Conservation (phyloP, 768 basidiomycete species). For the Lyophyllum decastes region DNA sequence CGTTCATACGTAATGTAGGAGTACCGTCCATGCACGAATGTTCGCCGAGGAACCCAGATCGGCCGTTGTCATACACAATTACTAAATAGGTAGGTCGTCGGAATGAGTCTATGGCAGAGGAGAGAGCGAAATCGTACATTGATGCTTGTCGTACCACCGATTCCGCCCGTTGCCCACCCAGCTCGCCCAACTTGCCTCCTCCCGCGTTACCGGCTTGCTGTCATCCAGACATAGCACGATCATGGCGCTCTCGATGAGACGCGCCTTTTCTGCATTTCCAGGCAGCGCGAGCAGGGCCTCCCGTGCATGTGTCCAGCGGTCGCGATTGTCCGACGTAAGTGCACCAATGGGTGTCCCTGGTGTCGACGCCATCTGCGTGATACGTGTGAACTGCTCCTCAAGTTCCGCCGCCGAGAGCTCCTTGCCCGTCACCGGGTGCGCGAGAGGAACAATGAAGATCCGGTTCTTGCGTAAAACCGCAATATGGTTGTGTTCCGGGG, state of each 20-base stretch:
- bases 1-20: constrained; percentile 92
- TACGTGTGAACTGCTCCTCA: constrained; percentile 75
- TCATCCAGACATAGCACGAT: constrained; percentile 88
- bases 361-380: constrained; percentile 59
- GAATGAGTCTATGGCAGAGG: neutral
- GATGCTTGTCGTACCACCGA: constrained; percentile 96
- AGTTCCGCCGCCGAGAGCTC: constrained; percentile 82
- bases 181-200: constrained; percentile 76
- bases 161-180: constrained; percentile 94
- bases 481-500: constrained; percentile 78
- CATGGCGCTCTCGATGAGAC: constrained; percentile 88
- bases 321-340: constrained; percentile 87
- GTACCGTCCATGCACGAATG: constrained; percentile 94
- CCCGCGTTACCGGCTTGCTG: constrained; percentile 74
- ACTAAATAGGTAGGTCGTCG: constrained; percentile 45
- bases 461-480: constrained; percentile 90
- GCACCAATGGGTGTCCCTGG: constrained; percentile 66
- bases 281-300: constrained; percentile 58
- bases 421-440: constrained; percentile 51
- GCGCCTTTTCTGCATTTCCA: constrained; percentile 64
- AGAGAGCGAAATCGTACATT: constrained; percentile 52
- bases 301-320: constrained; percentile 81
- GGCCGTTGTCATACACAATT: constrained; percentile 92
- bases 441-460: constrained; percentile 83
- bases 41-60: constrained; percentile 89